These are phyloP conservation scores for Lentinula guzmanii DNA, from an alignment of 768 basidiomycete genomes.

Conservation along the genomic window DNA sequence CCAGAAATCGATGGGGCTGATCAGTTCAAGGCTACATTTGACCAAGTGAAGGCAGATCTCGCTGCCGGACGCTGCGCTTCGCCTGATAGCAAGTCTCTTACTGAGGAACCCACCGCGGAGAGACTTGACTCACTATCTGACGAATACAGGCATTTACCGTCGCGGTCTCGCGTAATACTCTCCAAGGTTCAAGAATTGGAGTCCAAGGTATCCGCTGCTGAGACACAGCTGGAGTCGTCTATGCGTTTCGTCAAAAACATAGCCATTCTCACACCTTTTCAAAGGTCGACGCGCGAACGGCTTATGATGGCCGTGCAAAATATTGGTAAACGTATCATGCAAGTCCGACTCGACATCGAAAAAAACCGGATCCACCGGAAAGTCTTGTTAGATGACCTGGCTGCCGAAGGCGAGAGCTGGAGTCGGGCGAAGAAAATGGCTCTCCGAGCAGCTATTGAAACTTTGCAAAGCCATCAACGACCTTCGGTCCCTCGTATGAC, in stretches of 20 bases:
- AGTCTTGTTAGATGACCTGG: conserved; percentile 71
- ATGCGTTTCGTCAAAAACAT: conserved; percentile 77
- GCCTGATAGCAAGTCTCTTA: conserved; percentile 14
- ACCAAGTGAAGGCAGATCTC: conserved; percentile 81
- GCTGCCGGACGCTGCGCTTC: conserved; percentile 43
- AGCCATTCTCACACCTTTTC: conserved; percentile 83
- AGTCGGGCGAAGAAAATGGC: conserved; percentile 63
- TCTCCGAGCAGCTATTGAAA: conserved; percentile 64
- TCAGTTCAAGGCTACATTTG: conserved; percentile 78
- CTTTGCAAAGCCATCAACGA: conserved; percentile 40
- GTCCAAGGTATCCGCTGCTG: conserved; percentile 42
- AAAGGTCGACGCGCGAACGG: conserved; percentile 73
- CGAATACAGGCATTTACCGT: conserved; percentile 28
- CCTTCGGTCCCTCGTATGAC: conserved; percentile 29
- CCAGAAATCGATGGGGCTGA: conserved; percentile 56
- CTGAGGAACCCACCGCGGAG: neutral
- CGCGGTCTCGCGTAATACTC: conserved; percentile 53
- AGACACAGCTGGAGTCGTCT: conserved; percentile 58
- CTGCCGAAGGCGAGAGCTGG: conserved; percentile 63
- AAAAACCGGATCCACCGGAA: conserved; percentile 71
- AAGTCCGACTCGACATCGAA: conserved; percentile 65
- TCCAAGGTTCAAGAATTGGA: conserved; percentile 64
- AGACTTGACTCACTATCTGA: neutral
- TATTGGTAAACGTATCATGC: conserved; percentile 59
- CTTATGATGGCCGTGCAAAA: conserved; percentile 55